phyloP scores from a whole-genome alignment of 1,284 basidiomycete genomes.

The Crocinoboletus sp. region DNA sequence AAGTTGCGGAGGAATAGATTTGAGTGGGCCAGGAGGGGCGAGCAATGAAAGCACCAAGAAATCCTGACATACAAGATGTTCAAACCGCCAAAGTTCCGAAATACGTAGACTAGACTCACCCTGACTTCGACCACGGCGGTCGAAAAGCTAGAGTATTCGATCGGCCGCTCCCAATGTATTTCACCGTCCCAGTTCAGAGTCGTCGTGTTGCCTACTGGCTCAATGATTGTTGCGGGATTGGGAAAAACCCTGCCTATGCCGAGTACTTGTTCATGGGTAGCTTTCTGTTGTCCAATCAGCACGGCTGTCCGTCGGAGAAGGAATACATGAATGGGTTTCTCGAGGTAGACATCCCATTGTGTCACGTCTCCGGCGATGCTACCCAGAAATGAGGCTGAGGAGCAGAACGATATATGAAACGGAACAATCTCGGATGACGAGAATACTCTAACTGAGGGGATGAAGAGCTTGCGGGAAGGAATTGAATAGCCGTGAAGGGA shows the following conservation, averaged over 20 bases:
- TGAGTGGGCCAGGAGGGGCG: constrained; percentile 22
- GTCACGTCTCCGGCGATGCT: constrained; percentile 34
- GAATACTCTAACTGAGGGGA: constrained; percentile 50
- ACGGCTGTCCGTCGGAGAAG: constrained; percentile 31
- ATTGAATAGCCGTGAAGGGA: constrained; percentile 1
- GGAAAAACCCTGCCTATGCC: constrained; percentile 25
- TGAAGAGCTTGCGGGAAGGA: constrained; percentile 25
- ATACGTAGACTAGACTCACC: constrained; percentile 18
- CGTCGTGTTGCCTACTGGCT: constrained; percentile 12
- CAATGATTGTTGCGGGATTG: constrained; percentile 10
- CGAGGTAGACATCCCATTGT: constrained; percentile 22
- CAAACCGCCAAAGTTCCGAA: not conserved
- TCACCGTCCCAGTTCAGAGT: constrained; percentile 42
- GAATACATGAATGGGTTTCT: constrained; percentile 25
- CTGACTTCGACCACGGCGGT: constrained; percentile 31
- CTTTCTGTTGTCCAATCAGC: constrained; percentile 5
- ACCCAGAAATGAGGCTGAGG: constrained; percentile 38
- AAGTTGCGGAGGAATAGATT: constrained; percentile 32
- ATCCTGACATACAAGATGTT: constrained; percentile 38
- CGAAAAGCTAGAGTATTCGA: constrained; percentile 39
- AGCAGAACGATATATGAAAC: constrained; percentile 58
- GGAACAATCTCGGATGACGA: constrained; percentile 50
- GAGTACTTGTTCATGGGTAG: constrained; percentile 23
- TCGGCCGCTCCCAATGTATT: constrained; percentile 31
- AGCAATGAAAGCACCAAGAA: constrained; percentile 45